Conservation (phyloP, 495 filamentous ascomycete genomes). For the Aspergillus sclerotioniger region DNA sequence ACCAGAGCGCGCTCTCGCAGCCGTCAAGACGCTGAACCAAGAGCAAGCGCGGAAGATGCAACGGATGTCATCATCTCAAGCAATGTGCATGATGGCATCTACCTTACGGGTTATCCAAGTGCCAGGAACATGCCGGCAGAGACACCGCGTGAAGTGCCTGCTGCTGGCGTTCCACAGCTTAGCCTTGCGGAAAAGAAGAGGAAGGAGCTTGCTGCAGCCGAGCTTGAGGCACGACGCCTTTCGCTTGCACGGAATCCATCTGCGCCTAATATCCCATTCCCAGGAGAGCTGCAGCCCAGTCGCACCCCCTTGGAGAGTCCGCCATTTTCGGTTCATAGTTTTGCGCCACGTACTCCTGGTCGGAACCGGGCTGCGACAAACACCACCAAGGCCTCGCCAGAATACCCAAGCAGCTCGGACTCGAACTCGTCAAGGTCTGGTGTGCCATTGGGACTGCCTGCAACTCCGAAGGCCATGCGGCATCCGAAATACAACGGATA, state of each 20-base stretch:
- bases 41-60: constrained; percentile 17
- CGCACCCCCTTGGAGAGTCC: constrained; percentile 36
- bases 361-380: constrained; percentile 29
- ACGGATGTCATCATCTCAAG: constrained; percentile 6
- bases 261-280: constrained; percentile 75
- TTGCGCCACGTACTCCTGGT: constrained; percentile 43
- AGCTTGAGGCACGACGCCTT: constrained; percentile 81
- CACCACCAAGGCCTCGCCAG: constrained; percentile 47
- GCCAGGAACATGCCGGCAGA: constrained; percentile 17
- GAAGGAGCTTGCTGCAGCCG: constrained; percentile 77
- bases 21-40: constrained; percentile 35
- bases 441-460: constrained; percentile 65
- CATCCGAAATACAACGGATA: constrained; percentile 65
- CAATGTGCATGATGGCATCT: neutral
- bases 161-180: constrained; percentile 27
- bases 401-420: constrained; percentile 44
- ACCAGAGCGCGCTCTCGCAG: constrained; percentile 49
- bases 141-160: constrained; percentile 23
- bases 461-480: constrained; percentile 82
- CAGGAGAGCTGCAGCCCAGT: constrained; percentile 54
- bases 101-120: constrained; percentile 17
- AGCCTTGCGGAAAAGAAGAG: constrained; percentile 45
- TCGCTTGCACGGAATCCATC: constrained; percentile 78
- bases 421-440: constrained; percentile 43
- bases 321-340: constrained; percentile 35